Evolutionary conservation across 2,329 filamentous ascomycete genomes (phyloP), one percentile per base, ranked within the genome.

Genomic region (Cordyceps farinosa): DNA sequence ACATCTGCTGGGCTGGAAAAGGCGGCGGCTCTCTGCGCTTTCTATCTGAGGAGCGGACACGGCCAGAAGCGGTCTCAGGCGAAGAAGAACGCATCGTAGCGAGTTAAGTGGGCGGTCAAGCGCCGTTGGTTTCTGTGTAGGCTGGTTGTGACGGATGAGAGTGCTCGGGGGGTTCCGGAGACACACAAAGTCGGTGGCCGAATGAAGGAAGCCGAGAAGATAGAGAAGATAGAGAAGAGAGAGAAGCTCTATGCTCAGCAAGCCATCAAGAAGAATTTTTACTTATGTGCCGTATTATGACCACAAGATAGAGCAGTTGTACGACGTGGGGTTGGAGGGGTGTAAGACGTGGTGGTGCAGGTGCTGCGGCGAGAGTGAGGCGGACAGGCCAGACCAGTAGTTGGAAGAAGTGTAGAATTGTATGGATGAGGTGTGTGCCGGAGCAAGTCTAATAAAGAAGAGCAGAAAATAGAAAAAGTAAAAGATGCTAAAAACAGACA

Each of bases 1-100:
- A 78, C 77, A 84, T 79, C 69, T 84, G 82, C 68, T 73, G 70
- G 47, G 72, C 67, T 55, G 78, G 77, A 58, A 79, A 79, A 6
- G 76, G 71, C 34, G 73, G 73, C 45, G 68, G 62, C 47, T 67
- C 65, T 38, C 67, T 68, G 53, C 64, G 67, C 63, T 66, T 67
- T 57, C 68, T 32, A n/a, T 52, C 54, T 11, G 69, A 61, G 29
- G 64, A 64, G 29, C 68, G 67, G 62, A 68, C 66, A 65, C 68
- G 69, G 65, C 60, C 42, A 34, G 42, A 40, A 22, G 63, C 66
- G 62, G 69, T 64, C 64, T 65, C 62, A 59, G 67, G 64, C 45
- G 69, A 66, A 63, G 62, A 67, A 62, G 69, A 69, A 62, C 69
- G 72, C 68, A 71, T 72, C 72, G 73, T 75, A 47, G 54, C 70